Percentiles rank a stretch among this genome's conserved stretches.
These are phyloP conservation scores for Physcia stellaris DNA, from an alignment of 495 filamentous ascomycete genomes.

Conservation along the genomic window DNA sequence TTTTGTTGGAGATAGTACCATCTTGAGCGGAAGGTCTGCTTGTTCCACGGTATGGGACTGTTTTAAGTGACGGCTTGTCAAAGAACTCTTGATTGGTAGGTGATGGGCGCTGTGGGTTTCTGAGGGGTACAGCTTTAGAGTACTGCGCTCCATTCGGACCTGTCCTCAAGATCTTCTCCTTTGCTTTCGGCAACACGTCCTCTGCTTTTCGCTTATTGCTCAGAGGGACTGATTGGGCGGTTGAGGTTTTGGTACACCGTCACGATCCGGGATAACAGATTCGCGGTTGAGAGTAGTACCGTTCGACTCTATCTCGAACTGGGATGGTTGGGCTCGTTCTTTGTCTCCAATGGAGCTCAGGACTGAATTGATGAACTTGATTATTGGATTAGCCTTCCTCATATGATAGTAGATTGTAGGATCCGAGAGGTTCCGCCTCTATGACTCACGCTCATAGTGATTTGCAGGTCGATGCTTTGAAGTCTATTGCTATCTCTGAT, in stretches of 20 bases:
- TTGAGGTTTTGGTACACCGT: too few species aligned
- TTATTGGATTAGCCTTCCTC: not conserved
- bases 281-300: too few species aligned
- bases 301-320: slow-evolving; percentile 15
- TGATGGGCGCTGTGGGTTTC: slow-evolving; percentile 16
- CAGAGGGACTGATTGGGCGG: not conserved
- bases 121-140: too few species aligned
- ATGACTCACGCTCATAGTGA: slow-evolving; percentile 36
- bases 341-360: slow-evolving; percentile 37
- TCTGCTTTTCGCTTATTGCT: slow-evolving; percentile 20
- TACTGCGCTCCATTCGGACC: slow-evolving; percentile 1
- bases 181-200: slow-evolving; percentile 8
- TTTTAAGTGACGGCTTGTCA: not conserved
- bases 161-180: slow-evolving; percentile 6
- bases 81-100: too few species aligned
- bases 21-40: slow-evolving; percentile 23
- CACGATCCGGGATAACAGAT: too few species aligned
- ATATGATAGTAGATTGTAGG: too few species aligned
- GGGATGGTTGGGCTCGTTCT: slow-evolving; percentile 25
- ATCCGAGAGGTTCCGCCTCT: too few species aligned
- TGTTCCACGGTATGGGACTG: slow-evolving; percentile 21
- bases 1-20: too few species aligned
- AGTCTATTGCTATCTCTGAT: slow-evolving; percentile 22
- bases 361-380: slow-evolving; percentile 44
- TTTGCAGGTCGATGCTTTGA: slow-evolving; percentile 13